A percentile compares a stretch with the other conserved stretches of the same genome.
Evolutionary conservation across 495 filamentous ascomycete species (phyloP).

Genomic region (Copromyces sp.): DNA sequence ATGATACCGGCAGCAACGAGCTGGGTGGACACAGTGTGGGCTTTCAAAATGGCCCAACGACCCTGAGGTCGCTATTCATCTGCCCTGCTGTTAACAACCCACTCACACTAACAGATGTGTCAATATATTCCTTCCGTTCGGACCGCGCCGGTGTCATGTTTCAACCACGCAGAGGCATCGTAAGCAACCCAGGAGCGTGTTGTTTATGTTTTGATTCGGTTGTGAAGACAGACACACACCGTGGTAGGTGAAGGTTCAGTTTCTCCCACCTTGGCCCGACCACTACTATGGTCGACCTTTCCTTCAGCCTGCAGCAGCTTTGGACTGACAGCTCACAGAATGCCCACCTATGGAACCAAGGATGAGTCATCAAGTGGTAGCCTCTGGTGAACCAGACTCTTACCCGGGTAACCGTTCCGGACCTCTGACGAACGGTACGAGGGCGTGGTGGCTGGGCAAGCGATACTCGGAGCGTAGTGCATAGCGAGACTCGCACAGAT

Average conservation of each 20-base stretch:
- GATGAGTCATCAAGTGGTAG: constrained; percentile 11
- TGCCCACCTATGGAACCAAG: neutral
- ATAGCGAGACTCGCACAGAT: neutral
- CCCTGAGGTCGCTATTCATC: neutral
- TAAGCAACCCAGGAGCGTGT: neutral
- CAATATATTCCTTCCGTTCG: constrained; percentile 7
- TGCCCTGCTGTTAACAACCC: neutral
- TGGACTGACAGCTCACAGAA: constrained; percentile 1
- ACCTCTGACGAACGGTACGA: constrained; percentile 1
- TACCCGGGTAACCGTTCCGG: neutral
- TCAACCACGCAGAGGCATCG: neutral
- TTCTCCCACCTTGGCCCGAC: neutral
- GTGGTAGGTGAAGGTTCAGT: neutral
- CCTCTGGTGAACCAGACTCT: neutral
- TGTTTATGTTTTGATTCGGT: constrained; percentile 1
- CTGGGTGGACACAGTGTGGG: neutral
- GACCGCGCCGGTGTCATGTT: constrained; percentile 3
- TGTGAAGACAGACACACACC: neutral
- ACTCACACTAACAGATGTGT: neutral
- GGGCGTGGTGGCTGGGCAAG: constrained; percentile 5
- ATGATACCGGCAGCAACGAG: neutral
- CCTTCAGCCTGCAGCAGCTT: neutral
- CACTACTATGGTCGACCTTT: neutral
- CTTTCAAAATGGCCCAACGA: neutral
- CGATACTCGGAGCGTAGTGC: constrained; percentile 1